Percentiles rank a stretch among this genome's conserved stretches.
Evolutionary conservation across 2,329 filamentous ascomycete genomes (phyloP).

Genomic region (Sporothrix pseudoabietina): DNA sequence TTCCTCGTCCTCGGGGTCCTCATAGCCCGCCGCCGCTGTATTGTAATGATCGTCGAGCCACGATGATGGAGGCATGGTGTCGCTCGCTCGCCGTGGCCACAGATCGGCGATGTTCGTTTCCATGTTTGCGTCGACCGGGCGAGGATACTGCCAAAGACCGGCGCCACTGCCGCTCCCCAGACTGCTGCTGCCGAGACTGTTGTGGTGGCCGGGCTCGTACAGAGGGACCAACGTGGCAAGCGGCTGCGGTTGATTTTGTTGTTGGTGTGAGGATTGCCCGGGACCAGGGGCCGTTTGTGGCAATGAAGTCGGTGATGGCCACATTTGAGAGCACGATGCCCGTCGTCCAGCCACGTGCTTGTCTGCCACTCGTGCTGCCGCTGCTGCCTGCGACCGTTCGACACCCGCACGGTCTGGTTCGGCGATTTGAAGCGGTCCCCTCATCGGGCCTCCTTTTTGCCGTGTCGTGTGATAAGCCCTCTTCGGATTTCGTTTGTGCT

Average conservation of each 20-base stretch:
- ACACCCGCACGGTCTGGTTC: not conserved
- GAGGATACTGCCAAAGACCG: constrained; percentile 2
- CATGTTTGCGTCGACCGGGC: not conserved
- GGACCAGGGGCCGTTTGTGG: not conserved
- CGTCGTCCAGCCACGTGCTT: not conserved
- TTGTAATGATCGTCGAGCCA: constrained; percentile 8
- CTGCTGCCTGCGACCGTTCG: not conserved
- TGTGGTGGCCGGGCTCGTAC: not conserved
- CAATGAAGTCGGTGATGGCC: not conserved
- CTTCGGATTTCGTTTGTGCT: not conserved
- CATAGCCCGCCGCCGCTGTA: not conserved
- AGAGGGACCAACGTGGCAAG: not conserved
- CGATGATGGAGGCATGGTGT: not conserved
- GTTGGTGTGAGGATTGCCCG: not conserved
- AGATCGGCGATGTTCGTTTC: not conserved
- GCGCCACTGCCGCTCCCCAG: not conserved
- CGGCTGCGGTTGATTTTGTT: not conserved
- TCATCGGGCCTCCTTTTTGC: not conserved
- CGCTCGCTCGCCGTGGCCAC: constrained; percentile 9
- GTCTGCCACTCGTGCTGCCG: constrained; percentile 4
- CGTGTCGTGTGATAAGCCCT: not conserved
- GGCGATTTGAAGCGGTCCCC: not conserved
- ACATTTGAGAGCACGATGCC: constrained; percentile 2
- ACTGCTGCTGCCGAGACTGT: not conserved
- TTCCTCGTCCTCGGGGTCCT: not conserved